These are phyloP conservation scores for Cercophora scortea DNA, from an alignment of 495 filamentous ascomycete genomes.

Conservation along the genomic window DNA sequence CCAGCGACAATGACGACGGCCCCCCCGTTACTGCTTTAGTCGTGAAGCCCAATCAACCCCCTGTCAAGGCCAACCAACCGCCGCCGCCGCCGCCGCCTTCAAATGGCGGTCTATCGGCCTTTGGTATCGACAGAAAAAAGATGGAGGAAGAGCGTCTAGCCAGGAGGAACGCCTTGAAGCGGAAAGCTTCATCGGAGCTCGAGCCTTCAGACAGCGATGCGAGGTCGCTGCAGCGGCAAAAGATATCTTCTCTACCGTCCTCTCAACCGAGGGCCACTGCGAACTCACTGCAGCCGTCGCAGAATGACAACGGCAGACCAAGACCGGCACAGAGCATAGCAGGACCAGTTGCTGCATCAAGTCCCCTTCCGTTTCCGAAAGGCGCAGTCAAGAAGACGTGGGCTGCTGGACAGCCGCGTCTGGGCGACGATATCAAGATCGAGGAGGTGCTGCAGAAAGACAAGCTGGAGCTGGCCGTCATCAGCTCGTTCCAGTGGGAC, in stretches of 20 bases:
- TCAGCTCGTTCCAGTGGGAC: constrained; percentile 87
- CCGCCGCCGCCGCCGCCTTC: neutral
- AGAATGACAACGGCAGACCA: neutral
- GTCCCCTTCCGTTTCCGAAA: constrained; percentile 49
- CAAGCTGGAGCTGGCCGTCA: constrained; percentile 63
- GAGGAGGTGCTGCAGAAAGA: constrained; percentile 77
- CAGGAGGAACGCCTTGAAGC: constrained; percentile 43
- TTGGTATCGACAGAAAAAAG: constrained; percentile 62
- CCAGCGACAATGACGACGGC: too few species aligned
- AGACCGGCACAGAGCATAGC: neutral
- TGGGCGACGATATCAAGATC: constrained; percentile 71
- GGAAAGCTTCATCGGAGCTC: constrained; percentile 37
- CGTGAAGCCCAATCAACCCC: neutral
- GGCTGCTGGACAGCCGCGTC: constrained; percentile 47
- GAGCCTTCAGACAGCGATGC: neutral
- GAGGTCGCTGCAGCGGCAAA: neutral
- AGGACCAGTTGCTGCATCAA: neutral
- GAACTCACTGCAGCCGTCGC: constrained; percentile 6
- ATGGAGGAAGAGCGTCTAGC: constrained; percentile 85
- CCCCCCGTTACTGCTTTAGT: too few species aligned
- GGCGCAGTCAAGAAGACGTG: constrained; percentile 83
- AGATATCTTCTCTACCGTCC: neutral
- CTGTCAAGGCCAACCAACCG: neutral
- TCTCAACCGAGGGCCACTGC: constrained; percentile 7
- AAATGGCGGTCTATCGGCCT: neutral